phyloP scores from a whole-genome alignment of 2,329 filamentous ascomycete genomes.

The Ceratocystis eucalypticola region DNA sequence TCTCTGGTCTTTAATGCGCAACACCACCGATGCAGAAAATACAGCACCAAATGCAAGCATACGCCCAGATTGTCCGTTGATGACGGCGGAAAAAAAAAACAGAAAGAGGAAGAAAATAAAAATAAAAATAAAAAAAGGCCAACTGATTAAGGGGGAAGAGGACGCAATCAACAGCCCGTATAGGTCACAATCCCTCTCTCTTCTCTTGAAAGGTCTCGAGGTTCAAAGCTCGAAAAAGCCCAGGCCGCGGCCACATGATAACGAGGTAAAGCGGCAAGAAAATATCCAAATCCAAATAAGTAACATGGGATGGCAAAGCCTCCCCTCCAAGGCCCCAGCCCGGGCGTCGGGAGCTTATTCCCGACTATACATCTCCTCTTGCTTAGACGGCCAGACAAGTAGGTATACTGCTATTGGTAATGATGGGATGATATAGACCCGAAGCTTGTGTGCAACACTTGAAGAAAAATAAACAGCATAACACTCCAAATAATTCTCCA shows the following conservation, averaged over 20 bases:
- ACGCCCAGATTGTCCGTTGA: not conserved
- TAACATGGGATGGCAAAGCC: not conserved
- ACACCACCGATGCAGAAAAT: not conserved
- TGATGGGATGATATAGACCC: conserved; percentile 1
- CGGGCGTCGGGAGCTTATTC: not conserved
- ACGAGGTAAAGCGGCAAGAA: not conserved
- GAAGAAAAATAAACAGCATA: not conserved
- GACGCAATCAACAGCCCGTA: not conserved
- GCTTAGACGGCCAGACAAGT: not conserved
- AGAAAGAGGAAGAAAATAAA: not conserved
- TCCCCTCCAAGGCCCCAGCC: not conserved
- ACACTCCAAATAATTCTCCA: too few relatives aligned
- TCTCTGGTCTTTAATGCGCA: too few relatives aligned
- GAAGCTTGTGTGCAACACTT: not conserved
- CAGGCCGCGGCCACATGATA: not conserved
- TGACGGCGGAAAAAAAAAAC: not conserved
- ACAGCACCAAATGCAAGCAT: not conserved
- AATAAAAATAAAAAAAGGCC: not conserved
- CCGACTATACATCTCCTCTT: not conserved
- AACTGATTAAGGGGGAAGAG: not conserved
- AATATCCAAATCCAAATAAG: not conserved
- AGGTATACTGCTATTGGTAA: not conserved
- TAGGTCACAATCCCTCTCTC: not conserved
- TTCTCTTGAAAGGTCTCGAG: not conserved
- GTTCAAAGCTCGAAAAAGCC: not conserved